Percentiles rank a stretch among this genome's conserved stretches.
Conservation (phyloP, 116 monocot genomes). For the Papilionanthe hybrid region DNA sequence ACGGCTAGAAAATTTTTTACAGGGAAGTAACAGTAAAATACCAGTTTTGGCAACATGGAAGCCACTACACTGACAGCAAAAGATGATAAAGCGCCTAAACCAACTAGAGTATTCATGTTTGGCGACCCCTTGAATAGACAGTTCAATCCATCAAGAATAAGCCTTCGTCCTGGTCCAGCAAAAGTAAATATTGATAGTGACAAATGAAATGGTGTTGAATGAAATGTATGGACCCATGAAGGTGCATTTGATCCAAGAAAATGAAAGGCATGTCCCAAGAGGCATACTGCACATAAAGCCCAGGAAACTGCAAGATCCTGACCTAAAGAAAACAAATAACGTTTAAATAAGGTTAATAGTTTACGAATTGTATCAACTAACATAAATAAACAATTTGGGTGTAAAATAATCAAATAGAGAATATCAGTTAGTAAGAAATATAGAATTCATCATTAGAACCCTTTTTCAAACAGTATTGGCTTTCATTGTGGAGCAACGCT, state of each 20-base stretch:
- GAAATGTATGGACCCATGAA: constrained; percentile 73
- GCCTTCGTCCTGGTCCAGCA: constrained; percentile 84
- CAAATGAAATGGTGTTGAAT: constrained; percentile 82
- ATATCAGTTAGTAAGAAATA: not conserved
- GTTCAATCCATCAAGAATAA: constrained; percentile 79
- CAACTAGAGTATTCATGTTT: constrained; percentile 99
- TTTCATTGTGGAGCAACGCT: not conserved
- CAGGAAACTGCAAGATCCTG: constrained; percentile 95
- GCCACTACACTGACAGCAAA: constrained; percentile 92
- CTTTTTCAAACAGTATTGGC: not conserved
- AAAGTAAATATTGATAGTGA: constrained; percentile 87
- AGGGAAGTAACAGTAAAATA: constrained; percentile 24
- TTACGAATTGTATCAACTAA: not conserved
- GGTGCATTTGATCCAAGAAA: constrained; percentile 54
- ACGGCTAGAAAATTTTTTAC: not conserved
- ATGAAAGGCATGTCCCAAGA: constrained; percentile 83
- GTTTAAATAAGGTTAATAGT: not conserved
- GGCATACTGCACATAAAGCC: constrained; percentile 95
- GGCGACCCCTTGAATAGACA: constrained; percentile 75
- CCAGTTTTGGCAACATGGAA: constrained; percentile 80
- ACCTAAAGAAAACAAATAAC: constrained; percentile 38
- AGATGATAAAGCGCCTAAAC: constrained; percentile 95
- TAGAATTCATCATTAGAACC: not conserved
- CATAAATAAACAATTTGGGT: not conserved
- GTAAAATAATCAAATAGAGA: not conserved